phyloP scores from a whole-genome alignment of 441 rosid species.

The Adansonia gregorii region DNA sequence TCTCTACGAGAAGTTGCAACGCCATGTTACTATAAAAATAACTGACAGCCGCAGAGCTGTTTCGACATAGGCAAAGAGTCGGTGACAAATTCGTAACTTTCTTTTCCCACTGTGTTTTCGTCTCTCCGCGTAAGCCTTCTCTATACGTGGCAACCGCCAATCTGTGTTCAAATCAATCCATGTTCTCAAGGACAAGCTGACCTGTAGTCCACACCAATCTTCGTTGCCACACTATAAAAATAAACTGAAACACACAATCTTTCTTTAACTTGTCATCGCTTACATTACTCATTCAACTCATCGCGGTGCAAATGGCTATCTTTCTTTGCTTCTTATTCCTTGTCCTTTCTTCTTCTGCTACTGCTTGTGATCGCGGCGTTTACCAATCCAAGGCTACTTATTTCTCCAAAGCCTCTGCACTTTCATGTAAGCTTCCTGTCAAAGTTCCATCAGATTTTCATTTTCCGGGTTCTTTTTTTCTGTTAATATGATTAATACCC shows the following conservation, averaged over 20 bases:
- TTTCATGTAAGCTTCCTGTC: constrained; percentile 53
- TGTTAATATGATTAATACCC: constrained; percentile 20
- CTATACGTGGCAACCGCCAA: no score
- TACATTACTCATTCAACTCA: not conserved
- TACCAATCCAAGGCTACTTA: constrained; percentile 70
- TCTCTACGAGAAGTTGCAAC: not conserved
- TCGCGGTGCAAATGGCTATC: constrained; percentile 6
- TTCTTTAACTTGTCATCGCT: not conserved
- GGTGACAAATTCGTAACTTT: constrained; percentile 29
- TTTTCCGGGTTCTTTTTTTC: not conserved
- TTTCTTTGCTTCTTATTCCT: constrained; percentile 44
- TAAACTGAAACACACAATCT: not conserved
- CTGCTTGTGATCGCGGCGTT: constrained; percentile 83
- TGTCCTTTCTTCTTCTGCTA: constrained; percentile 51
- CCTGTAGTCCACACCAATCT: not conserved
- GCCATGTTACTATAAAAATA: no score
- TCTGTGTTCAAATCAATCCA: not conserved
- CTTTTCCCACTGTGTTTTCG: not conserved
- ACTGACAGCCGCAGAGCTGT: not conserved
- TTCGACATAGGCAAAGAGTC: not conserved
- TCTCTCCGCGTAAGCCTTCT: no score
- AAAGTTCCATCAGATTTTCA: not conserved
- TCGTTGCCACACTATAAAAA: constrained; percentile 24
- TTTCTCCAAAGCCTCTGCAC: constrained; percentile 64
- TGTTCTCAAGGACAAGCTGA: not conserved